Evolutionary conservation across 2,329 filamentous ascomycete genomes (phyloP), one percentile per base, ranked within the genome.

Genomic region (Botrytis deweyae): DNA sequence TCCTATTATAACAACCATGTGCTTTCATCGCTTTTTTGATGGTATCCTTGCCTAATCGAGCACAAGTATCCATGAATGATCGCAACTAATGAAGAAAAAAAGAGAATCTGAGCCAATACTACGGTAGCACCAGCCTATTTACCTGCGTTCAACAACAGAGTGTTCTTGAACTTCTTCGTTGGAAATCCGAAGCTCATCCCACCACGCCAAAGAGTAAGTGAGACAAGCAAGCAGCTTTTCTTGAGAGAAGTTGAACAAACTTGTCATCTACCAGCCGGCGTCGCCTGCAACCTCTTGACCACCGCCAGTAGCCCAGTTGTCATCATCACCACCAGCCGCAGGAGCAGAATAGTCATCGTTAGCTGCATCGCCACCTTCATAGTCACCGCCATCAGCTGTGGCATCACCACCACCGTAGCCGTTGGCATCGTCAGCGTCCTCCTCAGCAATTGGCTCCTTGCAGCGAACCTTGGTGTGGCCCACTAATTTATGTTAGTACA

Each of bases 391-490:
- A 38, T 46, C 59, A 46, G 25, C 46, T 42, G 59, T 59, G 14
- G 42, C 42, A 29, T 61, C 52, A 42, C 52, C 70, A 55, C 40
- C 58, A 55, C 33, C 68, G 52, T 66, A 69, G 72, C 38, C 44
- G 10, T 73, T 73, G 67, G 58, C 63, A 62, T 64, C 42, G n/a
- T 62, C 40, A 59, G 74, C 75, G 65, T 75, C 73, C n/a, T 75
- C 77, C 61, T 78, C 80, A 69, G 77, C 77, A 29, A 75, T 42
- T 25, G 82, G 81, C 68, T 83, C 76, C 42, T 80, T 81, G 79
- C 85, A 86, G 18, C 83, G 81, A 75, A 81, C 81, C 64, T 80
- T 81, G 10, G 81, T 82, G 72, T 86, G 84, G 7, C 84, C 81
- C 79, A 81, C 76, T 80, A 73, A 29, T 69, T 66, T 46, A 25